Evolutionary conservation across 306 rosid genomes (phyloP).

Genomic region (Hippophae gyantsensis): DNA sequence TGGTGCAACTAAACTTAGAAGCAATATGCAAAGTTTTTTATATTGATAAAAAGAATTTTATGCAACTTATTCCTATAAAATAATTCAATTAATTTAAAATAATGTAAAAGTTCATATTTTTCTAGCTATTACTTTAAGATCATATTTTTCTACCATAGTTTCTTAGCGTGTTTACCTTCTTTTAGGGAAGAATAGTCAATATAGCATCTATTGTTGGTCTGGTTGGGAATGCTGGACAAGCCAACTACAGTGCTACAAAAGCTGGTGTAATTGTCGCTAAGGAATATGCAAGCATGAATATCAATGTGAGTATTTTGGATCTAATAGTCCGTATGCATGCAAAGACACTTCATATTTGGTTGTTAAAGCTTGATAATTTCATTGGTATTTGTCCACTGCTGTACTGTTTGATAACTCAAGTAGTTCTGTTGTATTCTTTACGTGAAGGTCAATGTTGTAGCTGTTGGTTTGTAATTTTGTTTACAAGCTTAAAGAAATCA

Average conservation of each 20-base stretch:
- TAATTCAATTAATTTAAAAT: too few relatives aligned
- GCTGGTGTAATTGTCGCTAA: conserved; percentile 96
- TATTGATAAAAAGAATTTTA: too few relatives aligned
- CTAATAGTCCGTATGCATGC: background rate
- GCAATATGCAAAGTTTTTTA: too few relatives aligned
- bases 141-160: background rate
- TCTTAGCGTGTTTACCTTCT: conserved; percentile 4
- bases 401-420: background rate
- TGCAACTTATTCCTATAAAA: too few relatives aligned
- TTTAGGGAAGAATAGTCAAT: conserved; percentile 88
- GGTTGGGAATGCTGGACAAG: conserved; percentile 87
- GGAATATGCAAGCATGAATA: conserved; percentile 83
- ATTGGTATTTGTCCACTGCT: background rate
- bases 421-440: conserved; percentile 14
- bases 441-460: conserved; percentile 78
- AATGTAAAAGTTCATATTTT: too few relatives aligned
- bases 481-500: too few relatives aligned
- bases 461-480: too few relatives aligned
- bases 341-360: background rate
- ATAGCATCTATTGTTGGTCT: conserved; percentile 94
- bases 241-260: conserved; percentile 96
- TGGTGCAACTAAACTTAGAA: too few relatives aligned
- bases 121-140: background rate
- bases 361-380: too few relatives aligned
- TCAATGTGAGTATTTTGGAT: conserved; percentile 43